Evolutionary conservation across 371 early-diverging fungal genomes (phyloP), one percentile per base, ranked within the genome.

Genomic region (Apophysomyces trapeziformis): DNA sequence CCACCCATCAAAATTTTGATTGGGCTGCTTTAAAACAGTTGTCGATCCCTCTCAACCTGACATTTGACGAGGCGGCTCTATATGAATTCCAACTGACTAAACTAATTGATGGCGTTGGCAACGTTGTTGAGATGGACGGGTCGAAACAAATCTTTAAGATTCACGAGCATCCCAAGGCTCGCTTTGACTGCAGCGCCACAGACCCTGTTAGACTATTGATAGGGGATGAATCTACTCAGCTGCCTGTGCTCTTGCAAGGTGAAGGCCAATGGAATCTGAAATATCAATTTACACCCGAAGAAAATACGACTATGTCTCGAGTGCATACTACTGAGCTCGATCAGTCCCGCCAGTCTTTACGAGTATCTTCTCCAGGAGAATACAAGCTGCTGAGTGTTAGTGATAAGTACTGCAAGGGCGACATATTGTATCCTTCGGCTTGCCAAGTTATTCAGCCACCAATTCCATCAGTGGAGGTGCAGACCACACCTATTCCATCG

Each of bases 401-500:
- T 6, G 81, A 84, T 41, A 56, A 65, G 2, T 79, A 67, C 50
- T 84, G 84, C 57, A 58, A 64, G 38, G 84, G 84, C 8, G 69
- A 79, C 32, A 68, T 84, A 7, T 38, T 76, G 59, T 74, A 68
- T 60, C 84, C 84, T 9, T 74, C 81, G 38, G 61, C 61, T 2
- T 84, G 84, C 43, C 77, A 75, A 46, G 79, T 84, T 0, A 62
- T 74, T 13, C 81, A 80, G 38, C 84, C 84, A 14, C 74, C 77
- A 18, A 44, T 74, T 11, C 84, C 84, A 36, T 35, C 71, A 4
- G 69, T 79, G 38, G 61, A 73, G 14, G 38, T 84, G 4, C 63
- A 69, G 35, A 60, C 76, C 18, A 75, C 69, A 1, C 72, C 84
- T 38, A 81, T 84, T 71, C 71, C 79, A 8, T 84, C 84, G 5